Percentiles rank a stretch among this genome's conserved stretches.
Evolutionary conservation across 768 basidiomycete genomes (phyloP).

Genomic region (Pleurotus sapidus): DNA sequence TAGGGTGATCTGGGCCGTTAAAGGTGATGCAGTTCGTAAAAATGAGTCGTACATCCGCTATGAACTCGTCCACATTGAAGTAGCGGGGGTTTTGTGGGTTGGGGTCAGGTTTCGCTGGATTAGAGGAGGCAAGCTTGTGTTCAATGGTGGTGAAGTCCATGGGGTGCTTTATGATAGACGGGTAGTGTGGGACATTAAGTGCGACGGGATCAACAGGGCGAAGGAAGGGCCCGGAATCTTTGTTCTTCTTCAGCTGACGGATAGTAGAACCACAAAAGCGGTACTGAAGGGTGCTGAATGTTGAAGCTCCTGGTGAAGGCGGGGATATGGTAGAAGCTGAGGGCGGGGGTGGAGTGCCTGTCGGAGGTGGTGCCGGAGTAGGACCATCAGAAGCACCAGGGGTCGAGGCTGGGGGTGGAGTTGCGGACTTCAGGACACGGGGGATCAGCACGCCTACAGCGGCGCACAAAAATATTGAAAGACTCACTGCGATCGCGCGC

Average conservation of each 20-base stretch:
- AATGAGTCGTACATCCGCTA: constrained; percentile 81
- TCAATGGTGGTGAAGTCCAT: constrained; percentile 96
- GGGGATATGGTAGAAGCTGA: constrained; percentile 16
- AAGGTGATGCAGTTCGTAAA: constrained; percentile 88
- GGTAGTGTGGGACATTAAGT: constrained; percentile 85
- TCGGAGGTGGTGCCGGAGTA: constrained; percentile 32
- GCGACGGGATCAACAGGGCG: constrained; percentile 87
- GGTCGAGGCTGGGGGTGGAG: constrained; percentile 67
- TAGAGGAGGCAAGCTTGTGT: constrained; percentile 78
- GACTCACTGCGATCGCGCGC: constrained; percentile 62
- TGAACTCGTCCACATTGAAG: constrained; percentile 72
- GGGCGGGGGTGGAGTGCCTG: constrained; percentile 17
- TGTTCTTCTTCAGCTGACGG: constrained; percentile 80
- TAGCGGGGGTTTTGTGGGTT: constrained; percentile 78
- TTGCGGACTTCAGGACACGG: constrained; percentile 59
- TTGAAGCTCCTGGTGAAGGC: constrained; percentile 26
- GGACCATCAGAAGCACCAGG: constrained; percentile 27
- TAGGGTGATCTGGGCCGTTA: constrained; percentile 88
- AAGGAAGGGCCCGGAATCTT: constrained; percentile 80
- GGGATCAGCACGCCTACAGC: constrained; percentile 52
- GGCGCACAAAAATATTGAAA: constrained; percentile 43
- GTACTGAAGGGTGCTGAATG: constrained; percentile 67
- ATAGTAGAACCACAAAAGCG: constrained; percentile 78
- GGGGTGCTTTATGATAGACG: constrained; percentile 79
- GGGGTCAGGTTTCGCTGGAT: constrained; percentile 71